A percentile compares a stretch with the other conserved stretches of the same genome.
Conservation (phyloP, 208 protist species). For the Wallacemonas sp. region DNA sequence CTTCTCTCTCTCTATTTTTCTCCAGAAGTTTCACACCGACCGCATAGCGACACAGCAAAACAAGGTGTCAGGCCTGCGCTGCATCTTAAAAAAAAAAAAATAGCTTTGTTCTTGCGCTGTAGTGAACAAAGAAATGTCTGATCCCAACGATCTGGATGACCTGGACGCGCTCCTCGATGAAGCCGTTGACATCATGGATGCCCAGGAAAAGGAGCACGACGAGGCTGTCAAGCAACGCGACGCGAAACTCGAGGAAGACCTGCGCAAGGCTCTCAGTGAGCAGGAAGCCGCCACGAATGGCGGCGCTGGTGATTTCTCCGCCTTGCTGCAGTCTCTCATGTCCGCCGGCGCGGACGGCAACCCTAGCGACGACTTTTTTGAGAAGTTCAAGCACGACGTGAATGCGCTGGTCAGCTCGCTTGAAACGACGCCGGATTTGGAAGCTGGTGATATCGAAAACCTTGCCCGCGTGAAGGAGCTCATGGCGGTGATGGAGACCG, state of each 20-base stretch:
- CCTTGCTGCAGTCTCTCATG: slow-evolving; percentile 25
- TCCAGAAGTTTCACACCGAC: no score
- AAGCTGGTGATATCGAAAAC: slow-evolving; percentile 38
- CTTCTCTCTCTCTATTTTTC: no score
- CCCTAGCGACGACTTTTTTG: slow-evolving; percentile 30
- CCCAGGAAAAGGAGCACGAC: slow-evolving; percentile 70
- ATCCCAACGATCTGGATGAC: slow-evolving; percentile 48
- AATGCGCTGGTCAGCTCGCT: slow-evolving; percentile 42
- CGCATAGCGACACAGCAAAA: no score
- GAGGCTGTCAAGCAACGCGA: slow-evolving; percentile 52
- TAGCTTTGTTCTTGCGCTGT: no score
- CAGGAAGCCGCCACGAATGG: slow-evolving; percentile 3
- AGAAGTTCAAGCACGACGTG: slow-evolving; percentile 54
- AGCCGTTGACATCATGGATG: slow-evolving; percentile 75
- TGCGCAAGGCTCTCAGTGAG: slow-evolving; percentile 45
- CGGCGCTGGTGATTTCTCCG: slow-evolving; percentile 26
- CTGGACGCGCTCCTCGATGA: slow-evolving; percentile 83
- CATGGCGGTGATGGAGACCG: slow-evolving; percentile 53
- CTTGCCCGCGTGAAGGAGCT: slow-evolving; percentile 45
- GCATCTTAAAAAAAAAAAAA: no score
- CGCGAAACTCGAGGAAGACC: slow-evolving; percentile 48
- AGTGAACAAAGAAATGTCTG: slow-evolving; percentile 30
- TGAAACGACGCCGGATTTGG: slow-evolving; percentile 36
- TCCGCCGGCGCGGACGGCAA: slow-evolving; percentile 22
- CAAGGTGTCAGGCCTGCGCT: no score